Base-by-base conservation (phyloP, 441 rosid genomes). In the Codiaeum variegatum region DNA sequence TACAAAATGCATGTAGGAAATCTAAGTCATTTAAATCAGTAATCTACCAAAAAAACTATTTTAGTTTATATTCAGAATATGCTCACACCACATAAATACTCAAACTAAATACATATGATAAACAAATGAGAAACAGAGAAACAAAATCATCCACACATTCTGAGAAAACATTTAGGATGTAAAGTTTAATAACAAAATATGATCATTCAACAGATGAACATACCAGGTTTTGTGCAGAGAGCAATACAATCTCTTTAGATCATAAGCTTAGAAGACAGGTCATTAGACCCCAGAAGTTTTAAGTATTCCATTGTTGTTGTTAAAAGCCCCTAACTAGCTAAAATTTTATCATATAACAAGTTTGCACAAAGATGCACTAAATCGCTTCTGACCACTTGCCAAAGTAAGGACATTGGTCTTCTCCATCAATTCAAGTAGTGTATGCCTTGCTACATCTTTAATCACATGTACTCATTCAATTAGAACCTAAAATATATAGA, bases 351-450 rank as follows among this genome's bases (percentile, higher is more conserved):
- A 84, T 96, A 96, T 72, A 82, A 96, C 97, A 70, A 96, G 96
- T 83, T 89, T 94, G 88, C 96, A 94, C n/a, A 96, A 84, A 56
- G 98, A 87, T 81, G 94, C 87, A 76, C 98, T 94, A 76, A 89
- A 94, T 75, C 80, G 88, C 85, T 90, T 94, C 84, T 94, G 96
- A 34, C 98, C 98, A 56, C 92, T 92, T 73, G 97, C 99, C 86
- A 96, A 83, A 76, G 97, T 96, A 83, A 96, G 90, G 63, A 91
- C 98, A 63, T 92, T 96, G 63, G 99, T 96, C 85, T 96, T 96
- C 85, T 96, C 99, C 98, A 94, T 96, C 83, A 96, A 86, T 80
- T 96, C 99, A n/a, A n/a, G n/a, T n/a, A n/a, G n/a, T n/a, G n/a
- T n/a, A n/a, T n/a, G n/a, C n/a, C n/a, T n/a, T n/a, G n/a, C n/a